Evolutionary conservation across 305 asterid genomes (phyloP), one percentile per base, ranked within the genome.

Genomic region (Fraxinus dipetala): DNA sequence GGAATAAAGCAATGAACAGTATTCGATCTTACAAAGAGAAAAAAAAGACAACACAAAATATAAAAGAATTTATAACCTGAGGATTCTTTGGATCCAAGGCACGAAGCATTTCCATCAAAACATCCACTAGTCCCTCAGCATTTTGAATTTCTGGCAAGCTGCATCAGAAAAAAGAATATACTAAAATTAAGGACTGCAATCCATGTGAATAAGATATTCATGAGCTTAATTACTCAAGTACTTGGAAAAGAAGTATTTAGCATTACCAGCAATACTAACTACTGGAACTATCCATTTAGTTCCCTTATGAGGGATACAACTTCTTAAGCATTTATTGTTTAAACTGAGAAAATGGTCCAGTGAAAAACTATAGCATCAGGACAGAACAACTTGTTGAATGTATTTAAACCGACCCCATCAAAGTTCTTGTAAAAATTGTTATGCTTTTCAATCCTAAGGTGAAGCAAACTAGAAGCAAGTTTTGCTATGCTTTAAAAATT

Each of bases 51-150:
- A 34, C 0, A 40, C 54, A 38, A 8, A 18, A 20, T 40, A 72
- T 48, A 54, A 36, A 43, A 80, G 81, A 81, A 54, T 63, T 75
- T 80, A 5, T 82, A 70, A 96, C 99, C 98, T 90, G 97, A 72
- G 88, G 93, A 84, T 88, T 90, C 34, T 90, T 89, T 18, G 97
- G 97, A 85, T 90, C 94, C 89, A 96, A 88, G 80, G 97, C 99
- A 86, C 86, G 81, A 72, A 96, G 89, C 97, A 96, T 96, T 88
- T 96, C 99, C 92, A 89, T 87, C 78, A 96, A 87, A 81, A 94
- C 98, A 77, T 90, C 98, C 20, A 93, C 89, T 76, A 94, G 75
- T 79, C 98, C 98, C 86, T 91, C 94, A 14, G 98, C 99, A 87
- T 84, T 96, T 86, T 88, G 95, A 54, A 96, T 93, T 90, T 96